Evolutionary conservation across 768 basidiomycete genomes (phyloP).

Genomic region (Gymnopilus dilepis): DNA sequence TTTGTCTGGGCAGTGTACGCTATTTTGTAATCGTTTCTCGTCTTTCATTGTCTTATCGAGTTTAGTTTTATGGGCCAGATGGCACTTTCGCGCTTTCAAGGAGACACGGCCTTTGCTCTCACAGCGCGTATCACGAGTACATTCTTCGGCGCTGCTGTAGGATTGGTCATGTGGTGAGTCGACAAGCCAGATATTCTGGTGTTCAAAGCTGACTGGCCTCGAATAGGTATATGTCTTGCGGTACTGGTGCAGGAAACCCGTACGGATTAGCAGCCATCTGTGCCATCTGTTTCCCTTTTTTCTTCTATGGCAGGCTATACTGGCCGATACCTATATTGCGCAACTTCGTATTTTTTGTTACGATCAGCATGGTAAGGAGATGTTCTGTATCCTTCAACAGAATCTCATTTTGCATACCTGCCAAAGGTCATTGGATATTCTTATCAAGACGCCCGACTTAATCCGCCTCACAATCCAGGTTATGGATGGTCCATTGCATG

Average conservation of each 20-base stretch:
- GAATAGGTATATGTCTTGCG: constrained; percentile 72
- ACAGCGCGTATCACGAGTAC: constrained; percentile 66
- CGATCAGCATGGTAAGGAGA: constrained; percentile 56
- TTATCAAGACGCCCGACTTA: constrained; percentile 62
- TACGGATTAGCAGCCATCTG: constrained; percentile 75
- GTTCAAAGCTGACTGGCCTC: background rate
- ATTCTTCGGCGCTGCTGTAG: constrained; percentile 66
- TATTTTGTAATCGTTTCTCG: background rate
- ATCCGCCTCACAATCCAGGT: constrained; percentile 53
- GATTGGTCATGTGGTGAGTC: constrained; percentile 67
- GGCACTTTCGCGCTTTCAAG: constrained; percentile 71
- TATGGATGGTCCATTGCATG: constrained; percentile 66
- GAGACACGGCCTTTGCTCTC: constrained; percentile 75
- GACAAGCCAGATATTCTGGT: background rate
- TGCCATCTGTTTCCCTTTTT: constrained; percentile 72
- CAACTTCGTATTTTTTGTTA: constrained; percentile 71
- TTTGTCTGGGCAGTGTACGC: constrained; percentile 76
- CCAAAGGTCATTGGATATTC: constrained; percentile 72
- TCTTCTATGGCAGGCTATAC: constrained; percentile 74
- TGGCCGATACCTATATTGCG: constrained; percentile 77
- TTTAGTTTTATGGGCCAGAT: constrained; percentile 78
- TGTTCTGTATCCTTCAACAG: background rate
- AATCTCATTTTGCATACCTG: background rate
- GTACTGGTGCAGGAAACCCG: constrained; percentile 60
- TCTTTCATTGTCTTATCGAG: background rate